Evolutionary conservation across 2,329 filamentous ascomycete species (phyloP).

Genomic region (Simplicillium aogashimaense): DNA sequence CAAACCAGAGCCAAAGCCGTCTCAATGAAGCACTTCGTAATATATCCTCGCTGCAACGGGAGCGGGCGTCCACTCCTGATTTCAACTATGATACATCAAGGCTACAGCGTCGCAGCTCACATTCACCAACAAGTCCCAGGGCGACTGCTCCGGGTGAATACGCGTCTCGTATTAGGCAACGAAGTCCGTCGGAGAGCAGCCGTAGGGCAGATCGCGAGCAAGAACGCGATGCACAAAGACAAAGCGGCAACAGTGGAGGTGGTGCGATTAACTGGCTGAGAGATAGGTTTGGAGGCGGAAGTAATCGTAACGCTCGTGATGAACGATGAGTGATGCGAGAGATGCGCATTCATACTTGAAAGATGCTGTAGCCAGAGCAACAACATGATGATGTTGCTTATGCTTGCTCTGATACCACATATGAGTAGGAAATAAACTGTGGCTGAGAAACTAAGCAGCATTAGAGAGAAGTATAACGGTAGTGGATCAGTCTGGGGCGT

Average conservation of each 20-base stretch:
- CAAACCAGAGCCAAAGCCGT: constrained; percentile 16
- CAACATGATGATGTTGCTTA: too few relatives aligned
- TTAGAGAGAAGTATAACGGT: too few relatives aligned
- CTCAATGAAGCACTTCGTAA: constrained; percentile 20
- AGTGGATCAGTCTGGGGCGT: too few relatives aligned
- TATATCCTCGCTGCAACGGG: constrained; percentile 17
- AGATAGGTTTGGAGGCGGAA: constrained; percentile 21
- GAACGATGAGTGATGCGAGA: too few relatives aligned
- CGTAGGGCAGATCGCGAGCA: constrained; percentile 8
- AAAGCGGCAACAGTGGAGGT: constrained; percentile 19
- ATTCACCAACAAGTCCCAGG: constrained; percentile 26
- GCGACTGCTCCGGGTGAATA: constrained; percentile 16
- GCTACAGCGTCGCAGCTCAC: constrained; percentile 25
- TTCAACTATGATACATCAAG: constrained; percentile 22
- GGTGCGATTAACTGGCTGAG: constrained; percentile 34
- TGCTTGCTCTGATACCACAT: too few relatives aligned
- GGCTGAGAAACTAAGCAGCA: too few relatives aligned
- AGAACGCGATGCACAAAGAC: constrained; percentile 19
- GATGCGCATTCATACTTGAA: too few relatives aligned
- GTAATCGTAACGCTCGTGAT: too few relatives aligned
- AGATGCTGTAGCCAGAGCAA: not conserved
- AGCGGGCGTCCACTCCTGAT: constrained; percentile 15
- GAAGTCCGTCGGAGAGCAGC: constrained; percentile 26
- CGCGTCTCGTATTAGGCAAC: constrained; percentile 23
- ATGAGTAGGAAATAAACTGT: too few relatives aligned